These are phyloP conservation scores for Amanita subjunquillea DNA, from an alignment of 768 basidiomycete species.

Conservation along the genomic window DNA sequence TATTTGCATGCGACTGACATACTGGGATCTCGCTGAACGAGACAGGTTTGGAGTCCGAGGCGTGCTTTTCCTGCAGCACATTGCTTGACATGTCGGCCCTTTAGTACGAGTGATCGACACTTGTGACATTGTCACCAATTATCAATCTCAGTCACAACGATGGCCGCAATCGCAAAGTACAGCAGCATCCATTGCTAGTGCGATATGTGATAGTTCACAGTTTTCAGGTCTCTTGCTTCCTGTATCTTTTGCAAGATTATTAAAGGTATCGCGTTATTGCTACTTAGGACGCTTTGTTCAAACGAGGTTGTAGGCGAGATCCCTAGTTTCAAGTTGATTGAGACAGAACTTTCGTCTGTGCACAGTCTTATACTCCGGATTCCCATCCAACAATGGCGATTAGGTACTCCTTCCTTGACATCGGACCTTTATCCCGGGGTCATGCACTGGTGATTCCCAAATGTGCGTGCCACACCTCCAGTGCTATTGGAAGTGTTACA, in stretches of 20 bases:
- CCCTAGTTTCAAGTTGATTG: constrained; percentile 77
- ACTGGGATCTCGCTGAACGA: constrained; percentile 17
- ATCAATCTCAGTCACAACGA: not conserved
- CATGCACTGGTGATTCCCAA: constrained; percentile 93
- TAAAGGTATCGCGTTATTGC: constrained; percentile 45
- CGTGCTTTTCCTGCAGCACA: constrained; percentile 13
- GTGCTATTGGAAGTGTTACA: not conserved
- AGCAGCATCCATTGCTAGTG: not conserved
- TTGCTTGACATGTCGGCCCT: too few relatives aligned
- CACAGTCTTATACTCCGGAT: not conserved
- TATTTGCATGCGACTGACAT: constrained; percentile 17
- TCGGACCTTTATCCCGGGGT: constrained; percentile 82
- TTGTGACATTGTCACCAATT: too few relatives aligned
- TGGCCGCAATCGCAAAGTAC: constrained; percentile 29
- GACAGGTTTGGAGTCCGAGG: not conserved
- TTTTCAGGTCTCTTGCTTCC: constrained; percentile 38
- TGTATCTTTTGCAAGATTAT: constrained; percentile 97
- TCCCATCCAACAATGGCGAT: not conserved
- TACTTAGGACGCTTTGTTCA: not conserved
- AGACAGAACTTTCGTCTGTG: constrained; percentile 62
- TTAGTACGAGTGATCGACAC: too few relatives aligned
- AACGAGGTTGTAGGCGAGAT: constrained; percentile 56
- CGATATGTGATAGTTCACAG: not conserved
- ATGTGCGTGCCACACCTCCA: constrained; percentile 33
- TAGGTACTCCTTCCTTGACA: constrained; percentile 87